Evolutionary conservation across 257 asterid genomes (phyloP).

Genomic region (Sherardia arvensis): DNA sequence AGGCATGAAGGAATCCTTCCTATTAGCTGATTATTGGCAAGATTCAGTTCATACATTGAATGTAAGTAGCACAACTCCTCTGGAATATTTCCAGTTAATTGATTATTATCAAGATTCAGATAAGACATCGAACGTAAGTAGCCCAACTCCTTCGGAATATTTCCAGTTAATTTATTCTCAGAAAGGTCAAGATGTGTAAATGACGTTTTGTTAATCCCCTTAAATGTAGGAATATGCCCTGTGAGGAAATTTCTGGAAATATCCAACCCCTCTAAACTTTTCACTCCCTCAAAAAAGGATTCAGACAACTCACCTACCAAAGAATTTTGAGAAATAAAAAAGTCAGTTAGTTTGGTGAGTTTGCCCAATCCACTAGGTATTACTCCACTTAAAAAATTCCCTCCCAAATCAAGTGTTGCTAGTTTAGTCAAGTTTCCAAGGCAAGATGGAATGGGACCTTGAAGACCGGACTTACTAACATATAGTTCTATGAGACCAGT

Average conservation of each 20-base stretch:
- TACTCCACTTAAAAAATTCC: not conserved
- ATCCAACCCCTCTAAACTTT: not conserved
- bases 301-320: slow-evolving; percentile 9
- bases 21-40: not conserved
- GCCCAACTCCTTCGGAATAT: not conserved
- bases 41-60: not conserved
- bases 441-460: not conserved
- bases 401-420: not conserved
- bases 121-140: not conserved
- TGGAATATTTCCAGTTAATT: not conserved
- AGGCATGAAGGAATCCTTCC: slow-evolving; percentile 9
- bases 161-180: not conserved
- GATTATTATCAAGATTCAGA: not conserved
- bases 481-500: not conserved
- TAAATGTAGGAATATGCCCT: not conserved
- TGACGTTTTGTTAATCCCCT: not conserved
- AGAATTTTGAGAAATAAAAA: not conserved
- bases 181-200: not conserved
- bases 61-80: not conserved
- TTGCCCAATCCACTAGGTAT: slow-evolving; percentile 5
- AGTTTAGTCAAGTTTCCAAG: not conserved
- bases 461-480: not conserved
- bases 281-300: slow-evolving; percentile 3
- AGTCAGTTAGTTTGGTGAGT: not conserved
- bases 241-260: not conserved